phyloP scores from a whole-genome alignment of 1,139 yeast species.

The Petasospora fabianii region DNA sequence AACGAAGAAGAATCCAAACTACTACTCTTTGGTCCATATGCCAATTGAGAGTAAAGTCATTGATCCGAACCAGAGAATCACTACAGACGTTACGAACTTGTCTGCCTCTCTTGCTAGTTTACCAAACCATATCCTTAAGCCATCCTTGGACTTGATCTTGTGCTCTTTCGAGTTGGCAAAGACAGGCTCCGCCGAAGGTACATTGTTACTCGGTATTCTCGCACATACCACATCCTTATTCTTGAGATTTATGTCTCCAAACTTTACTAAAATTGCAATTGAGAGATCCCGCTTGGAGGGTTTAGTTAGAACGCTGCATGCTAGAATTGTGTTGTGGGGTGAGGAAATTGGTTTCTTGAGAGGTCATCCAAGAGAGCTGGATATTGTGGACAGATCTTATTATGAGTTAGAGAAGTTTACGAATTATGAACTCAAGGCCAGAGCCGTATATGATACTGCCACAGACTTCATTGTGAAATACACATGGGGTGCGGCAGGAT shows the following conservation, averaged over 20 bases:
- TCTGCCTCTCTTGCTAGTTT: slow-evolving; percentile 68
- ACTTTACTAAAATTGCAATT: slow-evolving; percentile 79
- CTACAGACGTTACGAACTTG: slow-evolving; percentile 75
- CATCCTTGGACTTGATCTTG: slow-evolving; percentile 73
- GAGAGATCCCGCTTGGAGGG: slow-evolving; percentile 83
- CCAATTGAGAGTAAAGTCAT: slow-evolving; percentile 52
- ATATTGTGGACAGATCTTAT: slow-evolving; percentile 73
- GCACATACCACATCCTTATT: slow-evolving; percentile 79
- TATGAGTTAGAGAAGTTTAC: slow-evolving; percentile 78
- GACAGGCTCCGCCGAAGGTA: slow-evolving; percentile 82
- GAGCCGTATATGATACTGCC: slow-evolving; percentile 71
- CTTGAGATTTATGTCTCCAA: slow-evolving; percentile 78
- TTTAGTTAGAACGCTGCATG: slow-evolving; percentile 76
- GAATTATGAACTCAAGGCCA: slow-evolving; percentile 71
- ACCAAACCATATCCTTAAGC: slow-evolving; percentile 86
- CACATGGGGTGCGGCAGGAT: slow-evolving; percentile 94
- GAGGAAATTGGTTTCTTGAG: slow-evolving; percentile 87
- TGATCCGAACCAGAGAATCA: slow-evolving; percentile 81
- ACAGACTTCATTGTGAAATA: slow-evolving; percentile 86
- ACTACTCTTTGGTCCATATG: slow-evolving; percentile 53
- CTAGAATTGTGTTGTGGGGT: slow-evolving; percentile 70
- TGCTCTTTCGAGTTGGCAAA: slow-evolving; percentile 82
- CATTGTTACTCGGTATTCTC: slow-evolving; percentile 72
- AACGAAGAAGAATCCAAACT: slow-evolving; percentile 40
- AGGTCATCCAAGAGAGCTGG: slow-evolving; percentile 79